A percentile compares a stretch with the other conserved stretches of the same genome.
Conservation (phyloP, 306 rosid genomes). For the Morella rubra region DNA sequence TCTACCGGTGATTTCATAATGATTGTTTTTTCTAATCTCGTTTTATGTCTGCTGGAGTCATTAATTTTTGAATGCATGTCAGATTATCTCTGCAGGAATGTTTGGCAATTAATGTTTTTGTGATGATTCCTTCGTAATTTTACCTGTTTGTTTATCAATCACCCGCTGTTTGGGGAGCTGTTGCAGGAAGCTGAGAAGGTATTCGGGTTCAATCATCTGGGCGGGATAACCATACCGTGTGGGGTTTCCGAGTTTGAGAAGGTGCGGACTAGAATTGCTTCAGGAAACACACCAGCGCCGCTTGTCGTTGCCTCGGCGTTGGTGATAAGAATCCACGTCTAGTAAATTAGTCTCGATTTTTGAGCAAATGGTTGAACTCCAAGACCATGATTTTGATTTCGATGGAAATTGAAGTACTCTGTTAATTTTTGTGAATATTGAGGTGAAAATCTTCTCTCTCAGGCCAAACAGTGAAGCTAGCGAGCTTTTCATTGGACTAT, state of each 20-base stretch:
- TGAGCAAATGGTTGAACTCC: neutral
- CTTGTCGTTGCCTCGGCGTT: neutral
- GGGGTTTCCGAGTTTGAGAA: constrained; percentile 48
- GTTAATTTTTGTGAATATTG: neutral
- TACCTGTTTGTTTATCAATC: constrained; percentile 32
- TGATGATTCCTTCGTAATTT: neutral
- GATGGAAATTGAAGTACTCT: neutral
- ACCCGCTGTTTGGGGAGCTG: constrained; percentile 45
- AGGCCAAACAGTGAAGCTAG: neutral
- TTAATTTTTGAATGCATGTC: neutral
- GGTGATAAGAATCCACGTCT: neutral
- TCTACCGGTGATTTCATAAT: neutral
- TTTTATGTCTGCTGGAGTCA: neutral
- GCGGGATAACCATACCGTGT: constrained; percentile 51
- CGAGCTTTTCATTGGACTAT: neutral
- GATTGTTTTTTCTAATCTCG: neutral
- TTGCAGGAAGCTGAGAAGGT: constrained; percentile 43
- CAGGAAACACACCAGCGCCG: constrained; percentile 12
- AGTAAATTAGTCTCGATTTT: neutral
- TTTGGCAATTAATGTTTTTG: neutral
- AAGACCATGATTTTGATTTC: constrained; percentile 1
- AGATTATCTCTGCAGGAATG: neutral
- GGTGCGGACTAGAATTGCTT: constrained; percentile 44
- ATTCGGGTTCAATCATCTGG: constrained; percentile 54
- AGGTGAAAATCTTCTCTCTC: neutral